phyloP scores from a whole-genome alignment of 306 rosid species.

The Cucurbita ficifolia region DNA sequence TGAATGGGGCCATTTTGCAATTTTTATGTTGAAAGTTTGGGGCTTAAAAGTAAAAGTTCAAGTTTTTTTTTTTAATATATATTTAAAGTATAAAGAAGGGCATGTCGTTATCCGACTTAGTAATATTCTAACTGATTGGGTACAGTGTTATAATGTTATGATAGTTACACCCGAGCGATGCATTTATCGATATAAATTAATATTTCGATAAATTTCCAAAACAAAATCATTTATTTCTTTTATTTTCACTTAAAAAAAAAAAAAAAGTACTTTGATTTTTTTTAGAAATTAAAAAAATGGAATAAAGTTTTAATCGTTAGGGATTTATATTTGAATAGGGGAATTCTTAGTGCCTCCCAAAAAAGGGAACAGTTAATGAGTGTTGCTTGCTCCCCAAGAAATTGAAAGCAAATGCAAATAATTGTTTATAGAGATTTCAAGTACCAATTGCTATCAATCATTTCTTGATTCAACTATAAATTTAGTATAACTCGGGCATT shows the following conservation, averaged over 20 bases:
- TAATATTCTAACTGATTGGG: not conserved
- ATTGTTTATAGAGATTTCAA: not conserved
- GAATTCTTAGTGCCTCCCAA: not conserved
- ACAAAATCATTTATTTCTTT: not conserved
- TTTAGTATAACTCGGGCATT: no score
- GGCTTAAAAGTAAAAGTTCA: not conserved
- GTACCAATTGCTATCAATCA: no score
- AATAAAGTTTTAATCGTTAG: no score
- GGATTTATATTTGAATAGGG: no score
- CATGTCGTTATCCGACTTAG: not conserved
- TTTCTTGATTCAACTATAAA: no score
- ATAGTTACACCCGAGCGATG: not conserved
- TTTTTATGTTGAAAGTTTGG: not conserved
- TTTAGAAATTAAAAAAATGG: no score
- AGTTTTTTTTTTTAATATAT: no score
- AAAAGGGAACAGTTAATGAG: not conserved
- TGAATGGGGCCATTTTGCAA: not conserved
- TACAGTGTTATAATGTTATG: not conserved
- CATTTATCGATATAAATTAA: not conserved
- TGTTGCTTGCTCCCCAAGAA: constrained; percentile 1
- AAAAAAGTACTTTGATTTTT: no score
- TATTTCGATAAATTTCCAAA: not conserved
- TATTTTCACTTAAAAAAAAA: not conserved
- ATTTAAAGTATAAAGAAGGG: no score
- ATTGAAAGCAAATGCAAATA: not conserved